These are phyloP conservation scores for Westerdykella ornata DNA, from an alignment of 2,329 filamentous ascomycete species.

Conservation along the genomic window DNA sequence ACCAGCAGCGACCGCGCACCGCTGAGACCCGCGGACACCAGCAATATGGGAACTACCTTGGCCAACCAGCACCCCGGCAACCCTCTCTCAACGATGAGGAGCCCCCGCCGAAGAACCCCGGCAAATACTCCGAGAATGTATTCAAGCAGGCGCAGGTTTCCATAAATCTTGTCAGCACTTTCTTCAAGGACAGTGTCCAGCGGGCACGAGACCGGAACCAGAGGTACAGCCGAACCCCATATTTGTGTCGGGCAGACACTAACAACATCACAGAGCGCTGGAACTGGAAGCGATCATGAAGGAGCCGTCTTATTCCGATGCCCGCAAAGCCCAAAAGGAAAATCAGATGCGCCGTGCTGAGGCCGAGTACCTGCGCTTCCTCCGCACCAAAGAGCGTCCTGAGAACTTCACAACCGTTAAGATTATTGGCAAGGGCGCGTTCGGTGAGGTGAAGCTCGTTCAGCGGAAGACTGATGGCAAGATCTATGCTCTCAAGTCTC, in stretches of 20 bases:
- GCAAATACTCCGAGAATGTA: constrained; percentile 82
- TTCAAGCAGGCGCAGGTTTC: constrained; percentile 64
- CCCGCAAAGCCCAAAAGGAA: constrained; percentile 77
- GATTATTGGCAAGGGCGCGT: constrained; percentile 98
- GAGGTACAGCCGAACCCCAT: constrained; percentile 53
- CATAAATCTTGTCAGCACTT: constrained; percentile 61
- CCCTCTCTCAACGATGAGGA: constrained; percentile 53
- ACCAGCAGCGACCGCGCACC: constrained; percentile 70
- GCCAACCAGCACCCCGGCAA: constrained; percentile 59
- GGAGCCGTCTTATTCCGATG: constrained; percentile 66
- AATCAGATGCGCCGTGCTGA: constrained; percentile 80
- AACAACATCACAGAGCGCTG: constrained; percentile 59
- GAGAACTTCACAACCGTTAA: constrained; percentile 95
- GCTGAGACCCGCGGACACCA: constrained; percentile 61
- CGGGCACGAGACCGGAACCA: constrained; percentile 90
- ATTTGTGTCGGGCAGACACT: constrained; percentile 14
- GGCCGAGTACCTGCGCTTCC: constrained; percentile 85
- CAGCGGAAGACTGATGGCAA: constrained; percentile 94
- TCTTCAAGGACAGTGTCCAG: constrained; percentile 98
- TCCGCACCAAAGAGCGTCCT: constrained; percentile 86
- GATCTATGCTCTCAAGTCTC: constrained; percentile 95
- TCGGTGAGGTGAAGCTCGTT: constrained; percentile 95
- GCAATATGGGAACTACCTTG: constrained; percentile 60
- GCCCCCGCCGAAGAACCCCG: constrained; percentile 71
- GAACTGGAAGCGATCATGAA: constrained; percentile 82